Conservation (phyloP, 768 basidiomycete genomes). For the Coprinopsis marcescibilis region DNA sequence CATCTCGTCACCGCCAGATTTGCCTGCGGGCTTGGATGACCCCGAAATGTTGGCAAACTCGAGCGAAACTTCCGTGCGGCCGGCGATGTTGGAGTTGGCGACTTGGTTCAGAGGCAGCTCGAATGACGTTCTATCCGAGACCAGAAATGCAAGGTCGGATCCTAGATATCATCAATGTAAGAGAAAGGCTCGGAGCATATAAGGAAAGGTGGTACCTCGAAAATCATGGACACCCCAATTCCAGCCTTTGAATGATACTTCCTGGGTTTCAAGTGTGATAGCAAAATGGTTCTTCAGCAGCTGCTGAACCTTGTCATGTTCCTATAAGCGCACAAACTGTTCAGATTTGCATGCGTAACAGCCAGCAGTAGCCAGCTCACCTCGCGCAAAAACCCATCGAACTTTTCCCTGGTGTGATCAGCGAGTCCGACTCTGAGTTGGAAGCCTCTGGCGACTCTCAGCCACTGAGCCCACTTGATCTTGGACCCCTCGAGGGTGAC, state of each 20-base stretch:
- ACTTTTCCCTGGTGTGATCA: conserved; percentile 72
- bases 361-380: conserved; percentile 38
- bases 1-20: conserved; percentile 70
- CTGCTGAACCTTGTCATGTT: conserved; percentile 79
- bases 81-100: conserved; percentile 96
- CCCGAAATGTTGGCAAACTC: conserved; percentile 66
- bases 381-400: conserved; percentile 91
- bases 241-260: conserved; percentile 91
- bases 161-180: conserved; percentile 41
- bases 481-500: conserved; percentile 61
- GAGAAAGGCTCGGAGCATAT: not conserved
- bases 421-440: conserved; percentile 83
- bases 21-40: conserved; percentile 30
- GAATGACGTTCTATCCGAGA: conserved; percentile 84
- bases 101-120: conserved; percentile 83
- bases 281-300: conserved; percentile 85
- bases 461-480: conserved; percentile 88
- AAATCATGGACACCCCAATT: conserved; percentile 98
- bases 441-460: conserved; percentile 87
- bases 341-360: not conserved
- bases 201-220: conserved; percentile 54
- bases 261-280: conserved; percentile 78
- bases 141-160: conserved; percentile 85
- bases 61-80: conserved; percentile 97
- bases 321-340: conserved; percentile 40